Percentiles rank a stretch among this genome's conserved stretches.
These are phyloP conservation scores for Naganishia albida DNA, from an alignment of 1,284 basidiomycete genomes.

Conservation along the genomic window DNA sequence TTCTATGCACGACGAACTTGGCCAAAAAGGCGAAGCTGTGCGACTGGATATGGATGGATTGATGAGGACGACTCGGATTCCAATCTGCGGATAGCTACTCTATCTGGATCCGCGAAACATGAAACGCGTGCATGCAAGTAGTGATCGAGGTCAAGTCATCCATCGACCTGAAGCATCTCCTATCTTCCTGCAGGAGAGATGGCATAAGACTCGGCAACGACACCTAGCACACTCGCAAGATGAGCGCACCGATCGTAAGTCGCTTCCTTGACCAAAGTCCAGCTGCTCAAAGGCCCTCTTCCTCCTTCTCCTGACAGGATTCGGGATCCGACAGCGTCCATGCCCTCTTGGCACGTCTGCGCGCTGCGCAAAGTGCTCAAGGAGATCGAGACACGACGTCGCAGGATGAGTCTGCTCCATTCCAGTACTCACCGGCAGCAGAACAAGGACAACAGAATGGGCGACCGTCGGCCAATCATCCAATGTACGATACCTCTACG, in stretches of 20 bases:
- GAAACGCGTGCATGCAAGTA: background rate
- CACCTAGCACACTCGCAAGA: background rate
- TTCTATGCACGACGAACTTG: too few relatives aligned
- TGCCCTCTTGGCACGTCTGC: slow-evolving; percentile 18
- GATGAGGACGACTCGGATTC: background rate
- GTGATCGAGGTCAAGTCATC: background rate
- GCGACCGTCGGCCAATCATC: background rate
- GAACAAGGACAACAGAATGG: background rate
- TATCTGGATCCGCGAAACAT: background rate
- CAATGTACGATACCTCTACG: background rate
- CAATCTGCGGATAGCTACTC: too few relatives aligned
- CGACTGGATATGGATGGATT: background rate
- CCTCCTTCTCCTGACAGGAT: background rate
- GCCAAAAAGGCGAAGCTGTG: background rate
- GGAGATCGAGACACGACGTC: background rate
- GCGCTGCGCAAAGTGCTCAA: slow-evolving; percentile 2
- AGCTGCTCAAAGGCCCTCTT: too few relatives aligned
- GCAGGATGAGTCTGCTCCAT: background rate
- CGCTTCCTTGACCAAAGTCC: too few relatives aligned
- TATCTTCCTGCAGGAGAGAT: background rate
- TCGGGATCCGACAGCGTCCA: slow-evolving; percentile 9
- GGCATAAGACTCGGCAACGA: background rate
- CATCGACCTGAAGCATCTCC: background rate
- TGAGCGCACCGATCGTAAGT: background rate
- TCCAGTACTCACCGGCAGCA: background rate